Evolutionary conservation across 1,284 basidiomycete genomes (phyloP).

Genomic region (Trichosporon inkin): DNA sequence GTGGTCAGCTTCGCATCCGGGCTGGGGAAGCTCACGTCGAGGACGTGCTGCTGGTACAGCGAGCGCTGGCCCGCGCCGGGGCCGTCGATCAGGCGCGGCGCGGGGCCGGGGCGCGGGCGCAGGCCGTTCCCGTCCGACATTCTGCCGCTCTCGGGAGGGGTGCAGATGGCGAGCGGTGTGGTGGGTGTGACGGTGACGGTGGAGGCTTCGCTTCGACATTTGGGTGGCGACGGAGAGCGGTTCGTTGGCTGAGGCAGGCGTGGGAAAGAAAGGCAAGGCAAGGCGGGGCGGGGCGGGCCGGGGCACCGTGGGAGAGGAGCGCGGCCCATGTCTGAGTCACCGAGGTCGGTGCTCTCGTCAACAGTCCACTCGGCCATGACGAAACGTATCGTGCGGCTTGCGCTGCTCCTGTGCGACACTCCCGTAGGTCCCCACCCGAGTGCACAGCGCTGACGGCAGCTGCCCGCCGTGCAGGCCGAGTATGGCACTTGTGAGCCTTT

Average conservation of each 20-base stretch:
- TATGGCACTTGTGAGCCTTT: constrained; percentile 44
- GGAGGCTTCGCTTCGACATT: not conserved
- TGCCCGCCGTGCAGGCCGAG: constrained; percentile 38
- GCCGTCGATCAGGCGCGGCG: constrained; percentile 32
- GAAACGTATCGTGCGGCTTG: constrained; percentile 38
- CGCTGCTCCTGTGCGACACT: constrained; percentile 48
- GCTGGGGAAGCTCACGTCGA: constrained; percentile 33
- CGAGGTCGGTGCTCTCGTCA: not conserved
- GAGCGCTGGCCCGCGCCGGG: constrained; percentile 35
- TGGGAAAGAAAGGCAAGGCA: not conserved
- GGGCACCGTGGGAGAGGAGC: too few species aligned
- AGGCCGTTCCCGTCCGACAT: constrained; percentile 23
- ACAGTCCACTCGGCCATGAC: constrained; percentile 16
- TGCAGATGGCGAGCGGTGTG: not conserved
- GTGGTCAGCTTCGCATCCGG: constrained; percentile 17
- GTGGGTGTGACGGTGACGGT: not conserved
- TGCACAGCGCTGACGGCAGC: constrained; percentile 22
- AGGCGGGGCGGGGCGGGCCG: not conserved
- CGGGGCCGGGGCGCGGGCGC: constrained; percentile 33
- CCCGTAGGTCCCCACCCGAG: constrained; percentile 33
- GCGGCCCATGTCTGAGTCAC: not conserved
- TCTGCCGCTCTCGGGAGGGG: not conserved
- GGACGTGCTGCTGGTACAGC: constrained; percentile 44
- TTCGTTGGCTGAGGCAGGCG: not conserved
- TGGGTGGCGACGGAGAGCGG: constrained; percentile 8